Percentiles rank a stretch among this genome's conserved stretches.
These are phyloP conservation scores for Coemansia sp. DNA, from an alignment of 192 early-diverging fungal genomes.

Conservation along the genomic window DNA sequence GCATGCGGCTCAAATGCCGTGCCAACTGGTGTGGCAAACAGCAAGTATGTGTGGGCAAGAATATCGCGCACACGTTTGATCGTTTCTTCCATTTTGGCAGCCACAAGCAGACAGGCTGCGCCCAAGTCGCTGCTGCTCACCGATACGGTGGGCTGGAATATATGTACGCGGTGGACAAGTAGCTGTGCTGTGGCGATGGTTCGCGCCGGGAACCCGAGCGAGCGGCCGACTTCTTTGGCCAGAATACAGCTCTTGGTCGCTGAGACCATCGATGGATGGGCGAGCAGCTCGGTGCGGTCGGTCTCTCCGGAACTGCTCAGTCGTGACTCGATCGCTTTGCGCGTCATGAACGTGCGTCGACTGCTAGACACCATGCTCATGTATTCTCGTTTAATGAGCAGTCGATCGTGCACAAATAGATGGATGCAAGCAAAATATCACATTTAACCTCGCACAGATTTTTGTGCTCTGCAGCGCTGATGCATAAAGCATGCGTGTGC, in stretches of 20 bases:
- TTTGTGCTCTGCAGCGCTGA: no score
- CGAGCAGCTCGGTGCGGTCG: slow-evolving; percentile 4
- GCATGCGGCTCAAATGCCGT: slow-evolving; percentile 29
- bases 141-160: slow-evolving; percentile 21
- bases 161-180: slow-evolving; percentile 44
- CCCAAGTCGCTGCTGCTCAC: slow-evolving; percentile 46
- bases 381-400: background rate
- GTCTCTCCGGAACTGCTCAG: slow-evolving; percentile 3
- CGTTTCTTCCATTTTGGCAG: slow-evolving; percentile 85
- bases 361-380: background rate
- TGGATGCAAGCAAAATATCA: no score
- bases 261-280: slow-evolving; percentile 32
- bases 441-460: background rate
- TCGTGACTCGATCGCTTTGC: slow-evolving; percentile 17
- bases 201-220: slow-evolving; percentile 43
- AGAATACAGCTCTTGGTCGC: slow-evolving; percentile 45
- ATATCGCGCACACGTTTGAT: slow-evolving; percentile 83
- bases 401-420: no score
- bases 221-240: slow-evolving; percentile 34
- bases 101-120: slow-evolving; percentile 73
- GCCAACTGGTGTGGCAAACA: slow-evolving; percentile 6
- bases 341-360: slow-evolving; percentile 5
- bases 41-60: slow-evolving; percentile 59
- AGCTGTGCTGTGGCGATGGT: slow-evolving; percentile 48
- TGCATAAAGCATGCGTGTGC: background rate